Evolutionary conservation across 2,329 filamentous ascomycete species (phyloP), one percentile per base, ranked within the genome.

Genomic region (Aspergillus japonicus): DNA sequence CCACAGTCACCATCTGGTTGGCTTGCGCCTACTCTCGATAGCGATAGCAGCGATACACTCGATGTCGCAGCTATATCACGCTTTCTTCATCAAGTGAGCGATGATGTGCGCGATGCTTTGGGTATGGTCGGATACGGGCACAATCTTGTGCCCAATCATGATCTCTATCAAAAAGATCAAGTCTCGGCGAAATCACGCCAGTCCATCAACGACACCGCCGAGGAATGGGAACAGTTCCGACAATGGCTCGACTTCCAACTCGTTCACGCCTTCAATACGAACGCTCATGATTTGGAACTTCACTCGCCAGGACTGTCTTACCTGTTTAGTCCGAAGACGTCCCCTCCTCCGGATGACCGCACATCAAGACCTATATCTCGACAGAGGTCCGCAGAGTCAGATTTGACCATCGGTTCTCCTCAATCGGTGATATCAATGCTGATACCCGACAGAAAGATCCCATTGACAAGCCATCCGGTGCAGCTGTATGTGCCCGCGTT

Each of bases 161-260:
- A 54, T 10, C n/a, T 44, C 26, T n/a, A 56, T 21, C 16, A 7
- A 11, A 14, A 19, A 21, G 19, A 47, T 14, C 14, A 54, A 49
- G 19, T n/a, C 7, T 10, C 16, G 6, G 23, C 16, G 4, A 52
- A 35, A 23, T 12, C 60, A 3, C 29, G 53, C 12, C 52, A 56
- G n/a, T 26, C 10, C 1, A 26, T 63, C 35, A 62, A 57, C 21
- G 50, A 58, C 16, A 57, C 54, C 2, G 57, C 48, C 7, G 59
- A 59, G 21, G 59, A 62, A 12, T 63, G 62, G 62, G 62, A 62
- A 2, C 56, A 62, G 8, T 62, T 63, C 35, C 50, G 49, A 12
- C 56, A 62, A n/a, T 62, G 62, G 62, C 24, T 63, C 5, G 54
- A 62, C 16, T 63, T 59, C 21, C 62, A 61, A 7, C 50, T 62